These are phyloP conservation scores for Pyrenophora teres DNA, from an alignment of 2,329 filamentous ascomycete genomes.

Conservation along the genomic window DNA sequence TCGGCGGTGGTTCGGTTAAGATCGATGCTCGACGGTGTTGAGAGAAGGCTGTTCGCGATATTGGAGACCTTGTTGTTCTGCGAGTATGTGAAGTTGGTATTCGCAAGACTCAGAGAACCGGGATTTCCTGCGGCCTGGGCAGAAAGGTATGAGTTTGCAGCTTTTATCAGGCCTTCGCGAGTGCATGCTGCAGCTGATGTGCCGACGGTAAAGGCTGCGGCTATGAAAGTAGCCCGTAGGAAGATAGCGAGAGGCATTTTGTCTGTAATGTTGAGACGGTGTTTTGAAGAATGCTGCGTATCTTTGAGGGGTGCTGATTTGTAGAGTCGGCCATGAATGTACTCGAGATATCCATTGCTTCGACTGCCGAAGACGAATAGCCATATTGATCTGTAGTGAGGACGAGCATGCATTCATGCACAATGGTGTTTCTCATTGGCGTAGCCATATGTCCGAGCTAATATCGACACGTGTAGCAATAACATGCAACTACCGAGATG, in stretches of 20 bases:
- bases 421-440: no score
- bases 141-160: conserved; percentile 30
- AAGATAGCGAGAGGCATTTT: background rate
- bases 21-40: conserved; percentile 27
- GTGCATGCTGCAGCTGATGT: conserved; percentile 27
- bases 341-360: no score
- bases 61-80: conserved; percentile 37
- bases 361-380: no score
- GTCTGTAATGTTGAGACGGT: no score
- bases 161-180: conserved; percentile 31
- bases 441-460: no score
- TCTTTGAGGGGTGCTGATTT: no score
- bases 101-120: conserved; percentile 23
- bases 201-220: background rate
- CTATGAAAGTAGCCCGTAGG: background rate
- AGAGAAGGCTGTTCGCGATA: conserved; percentile 27
- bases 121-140: conserved; percentile 30
- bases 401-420: no score
- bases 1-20: conserved; percentile 35
- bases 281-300: no score
- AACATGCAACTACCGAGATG: no score
- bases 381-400: no score
- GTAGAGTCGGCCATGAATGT: no score
- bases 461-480: no score
- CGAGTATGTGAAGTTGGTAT: conserved; percentile 34